Base-by-base conservation (phyloP, 2,329 filamentous ascomycete species). In the Trichoderma harzianum region DNA sequence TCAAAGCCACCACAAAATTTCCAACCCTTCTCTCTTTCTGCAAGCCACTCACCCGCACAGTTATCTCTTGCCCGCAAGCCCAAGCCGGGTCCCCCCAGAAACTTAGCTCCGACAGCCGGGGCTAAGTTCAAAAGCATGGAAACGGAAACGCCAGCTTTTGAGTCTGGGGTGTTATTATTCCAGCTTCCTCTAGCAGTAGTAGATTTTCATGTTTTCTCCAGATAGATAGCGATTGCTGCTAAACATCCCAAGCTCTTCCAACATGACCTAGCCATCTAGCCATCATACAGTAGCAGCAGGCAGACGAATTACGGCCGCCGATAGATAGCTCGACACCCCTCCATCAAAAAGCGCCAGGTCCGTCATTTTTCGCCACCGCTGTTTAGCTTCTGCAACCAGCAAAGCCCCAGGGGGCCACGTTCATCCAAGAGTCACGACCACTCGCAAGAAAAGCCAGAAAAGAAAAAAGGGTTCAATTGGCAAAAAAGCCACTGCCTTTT, bases 21-120 rank as follows among this genome's bases (percentile, higher is more conserved):
- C 34, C 6, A 36, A 16, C 14, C 14, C 28, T 12, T 34, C 57
- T n/a, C 16, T 11, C 24, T 32, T 14, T 6, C 28, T 26, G 36
- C 55, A 69, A 68, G 66, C 66, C 66, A 69, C 66, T 61, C 67
- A 36, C 16, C 67, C 55, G 57, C 58, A 69, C 67, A 62, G 67
- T 69, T 61, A 69, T 69, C 67, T 68, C 34, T 65, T 36, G 14
- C 39, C 32, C 64, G 14, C 39, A 32, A 26, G 32, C 32, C 32
- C 32, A 34, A 34, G 32, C 32, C 32, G 11, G 11, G 8, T 11
- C 43, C 21, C 7, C 12, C 39, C 43, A 7, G 11, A 53, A 24
- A 53, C 43, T 2, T 51, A n/a, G 43, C 43, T 21, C 43, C n/a
- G 43, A 51, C 39, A 43, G 39, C 39, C 39, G 39, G 39, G 7